A percentile compares a stretch with the other conserved stretches of the same genome.
Evolutionary conservation across 257 asterid species (phyloP).

Genomic region (Nicotiana noctiflora): DNA sequence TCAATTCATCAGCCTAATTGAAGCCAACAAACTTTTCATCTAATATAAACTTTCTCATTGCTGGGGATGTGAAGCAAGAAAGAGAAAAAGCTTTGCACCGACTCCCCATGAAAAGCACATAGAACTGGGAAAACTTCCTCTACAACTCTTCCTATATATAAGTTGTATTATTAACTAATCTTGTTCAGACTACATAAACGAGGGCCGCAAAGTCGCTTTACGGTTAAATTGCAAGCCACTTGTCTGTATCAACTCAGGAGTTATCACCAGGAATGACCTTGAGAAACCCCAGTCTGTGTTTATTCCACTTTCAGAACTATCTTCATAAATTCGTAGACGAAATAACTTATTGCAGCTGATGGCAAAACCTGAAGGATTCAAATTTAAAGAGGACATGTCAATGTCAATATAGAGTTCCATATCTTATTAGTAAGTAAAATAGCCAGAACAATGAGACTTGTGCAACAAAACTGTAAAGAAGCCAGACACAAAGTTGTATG

Average conservation of each 20-base stretch:
- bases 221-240: neutral
- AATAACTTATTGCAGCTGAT: conserved; percentile 93
- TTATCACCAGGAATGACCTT: conserved; percentile 7
- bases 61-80: neutral
- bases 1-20: neutral
- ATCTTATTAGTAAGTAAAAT: neutral
- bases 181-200: neutral
- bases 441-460: neutral
- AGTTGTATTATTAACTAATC: neutral
- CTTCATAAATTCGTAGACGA: conserved; percentile 94
- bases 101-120: neutral
- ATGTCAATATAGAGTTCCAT: neutral
- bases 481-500: neutral
- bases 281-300: conserved; percentile 8
- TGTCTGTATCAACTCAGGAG: conserved; percentile 12
- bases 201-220: conserved; percentile 1
- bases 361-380: conserved; percentile 70
- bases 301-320: conserved; percentile 79
- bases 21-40: neutral
- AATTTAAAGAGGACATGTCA: neutral
- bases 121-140: neutral
- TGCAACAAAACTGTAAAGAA: neutral
- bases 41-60: neutral
- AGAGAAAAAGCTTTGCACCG: neutral
- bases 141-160: neutral